Evolutionary conservation across 371 early-diverging fungal genomes (phyloP), one percentile per base, ranked within the genome.

Genomic region (Encephalitozoon romaleae): DNA sequence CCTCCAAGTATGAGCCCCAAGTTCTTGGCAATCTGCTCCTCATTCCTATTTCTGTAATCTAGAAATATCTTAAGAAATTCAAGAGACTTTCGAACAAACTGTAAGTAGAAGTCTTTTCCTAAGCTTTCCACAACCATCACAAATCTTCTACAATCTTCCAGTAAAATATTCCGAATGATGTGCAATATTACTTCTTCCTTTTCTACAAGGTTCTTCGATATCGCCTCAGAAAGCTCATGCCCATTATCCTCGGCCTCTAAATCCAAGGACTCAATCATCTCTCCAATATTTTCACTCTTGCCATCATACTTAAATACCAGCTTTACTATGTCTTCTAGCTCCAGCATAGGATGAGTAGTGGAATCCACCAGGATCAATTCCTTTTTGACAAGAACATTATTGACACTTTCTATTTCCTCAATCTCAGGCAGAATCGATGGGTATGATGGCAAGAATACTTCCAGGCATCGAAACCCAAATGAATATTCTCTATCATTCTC

Each of bases 1-100:
- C 34, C 69, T 53, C 84, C 84, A 18, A 78, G 25, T 11, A 83
- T n/a, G 0, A 12, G n/a, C 11, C 84, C 84, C 2, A 81, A 28
- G 1, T 47, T 34, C 39, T 68, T 55, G 0, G 42, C 26, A 67
- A 66, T 78, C 26, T 67, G n/a, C 8, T 47, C 52, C 67, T 83
- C 83, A 11, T 71, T 59, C n/a, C 43, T 67, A 5, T 64, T 25
- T 47, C 63, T 34, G 41, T 66, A 73, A 21, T 26, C 66, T 6
- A 74, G 26, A 9, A 77, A 42, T 30, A 47, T 43, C 18, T 68
- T 49, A 12, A 71, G 1, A 0, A 77, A 12, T 15, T 73, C 30
- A 39, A 77, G 47, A 43, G 34, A 23, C 34, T 21, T 39, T 11
- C 32, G n/a, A n/a, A 67, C 15, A 47, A 80, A 70, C 1, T n/a